Evolutionary conservation across 805 yeast genomes (phyloP), one percentile per base, ranked within the genome.

Genomic region (Metschnikowia vanudenii): DNA sequence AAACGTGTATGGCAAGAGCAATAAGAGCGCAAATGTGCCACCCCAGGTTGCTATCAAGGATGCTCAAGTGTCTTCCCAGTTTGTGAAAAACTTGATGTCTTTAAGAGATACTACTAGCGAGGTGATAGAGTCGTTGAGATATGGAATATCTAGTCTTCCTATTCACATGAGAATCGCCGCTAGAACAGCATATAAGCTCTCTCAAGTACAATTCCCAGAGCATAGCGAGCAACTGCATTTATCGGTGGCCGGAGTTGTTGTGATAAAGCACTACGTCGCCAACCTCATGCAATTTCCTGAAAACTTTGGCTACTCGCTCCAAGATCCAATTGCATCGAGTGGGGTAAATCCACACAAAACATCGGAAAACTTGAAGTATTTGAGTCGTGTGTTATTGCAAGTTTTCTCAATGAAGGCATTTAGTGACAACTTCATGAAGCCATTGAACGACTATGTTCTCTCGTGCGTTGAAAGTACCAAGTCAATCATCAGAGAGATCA

Each of bases 11-110:
- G 74, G 75, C 1, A 48, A 67, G 57, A 63, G 71, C 60, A 66
- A 50, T 10, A 62, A 63, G 47, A 57, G 69, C 2, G 63, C 71
- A 17, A 60, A 41, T 3, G 47, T 75, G 3, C 60, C 81, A 4
- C 82, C 86, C 0, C 84, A 80, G 44, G 73, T 69, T 32, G 96
- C 98, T 1, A 88, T 92, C 51, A 85, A 84, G 52, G 91, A 88
- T 53, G 78, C 82, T 1, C 82, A 77, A n/a, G 89, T 92, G 0
- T 78, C 94, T 29, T 65, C 68, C 0, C 73, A 75, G 36, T 94
- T 88, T 62, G 83, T 94, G 29, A 65, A 73, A 30, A 91, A 94
- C 55, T 69, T 94, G 57, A 87, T 87, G 64, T 69, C 70, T 18
- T 66, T 94, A 43, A 79, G 98, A 62, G 96, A 87, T 51, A 73